Percentiles rank a stretch among this genome's conserved stretches.
Evolutionary conservation across 75 land plant species (phyloP).

Genomic region (Pinus tabuliformis): DNA sequence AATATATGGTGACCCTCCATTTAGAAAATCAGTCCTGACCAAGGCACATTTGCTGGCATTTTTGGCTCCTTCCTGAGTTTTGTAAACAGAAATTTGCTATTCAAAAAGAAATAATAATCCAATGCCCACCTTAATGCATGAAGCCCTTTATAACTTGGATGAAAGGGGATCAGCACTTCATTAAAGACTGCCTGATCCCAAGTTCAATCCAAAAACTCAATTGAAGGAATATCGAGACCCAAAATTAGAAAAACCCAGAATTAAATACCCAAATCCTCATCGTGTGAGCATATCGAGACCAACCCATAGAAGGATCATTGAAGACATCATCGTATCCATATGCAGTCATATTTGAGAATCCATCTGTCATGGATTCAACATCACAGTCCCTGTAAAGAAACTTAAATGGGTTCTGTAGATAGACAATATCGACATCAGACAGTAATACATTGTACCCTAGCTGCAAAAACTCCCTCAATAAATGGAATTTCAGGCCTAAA

Average conservation of each 20-base stretch:
- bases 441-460: conserved; percentile 95
- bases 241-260: conserved; percentile 90
- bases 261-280: conserved; percentile 99
- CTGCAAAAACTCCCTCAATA: conserved; percentile 86
- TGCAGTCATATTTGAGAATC: conserved; percentile 79
- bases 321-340: conserved; percentile 93
- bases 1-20: too few species aligned
- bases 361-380: conserved; percentile 98
- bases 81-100: conserved; percentile 91
- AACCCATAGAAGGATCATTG: conserved; percentile 95
- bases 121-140: conserved; percentile 86
- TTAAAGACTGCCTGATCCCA: conserved; percentile 99
- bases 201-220: conserved; percentile 94
- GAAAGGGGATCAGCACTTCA: conserved; percentile 92
- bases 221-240: conserved; percentile 81
- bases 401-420: conserved; percentile 91
- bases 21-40: too few species aligned
- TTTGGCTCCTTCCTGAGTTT: conserved; percentile 68
- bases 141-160: conserved; percentile 89
- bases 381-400: conserved; percentile 85
- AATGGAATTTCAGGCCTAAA: conserved; percentile 74
- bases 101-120: conserved; percentile 86
- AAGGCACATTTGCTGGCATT: conserved; percentile 7
- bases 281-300: conserved; percentile 97
- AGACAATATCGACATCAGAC: conserved; percentile 94